Conservation (phyloP, 768 basidiomycete genomes). For the Auriscalpium orientale region DNA sequence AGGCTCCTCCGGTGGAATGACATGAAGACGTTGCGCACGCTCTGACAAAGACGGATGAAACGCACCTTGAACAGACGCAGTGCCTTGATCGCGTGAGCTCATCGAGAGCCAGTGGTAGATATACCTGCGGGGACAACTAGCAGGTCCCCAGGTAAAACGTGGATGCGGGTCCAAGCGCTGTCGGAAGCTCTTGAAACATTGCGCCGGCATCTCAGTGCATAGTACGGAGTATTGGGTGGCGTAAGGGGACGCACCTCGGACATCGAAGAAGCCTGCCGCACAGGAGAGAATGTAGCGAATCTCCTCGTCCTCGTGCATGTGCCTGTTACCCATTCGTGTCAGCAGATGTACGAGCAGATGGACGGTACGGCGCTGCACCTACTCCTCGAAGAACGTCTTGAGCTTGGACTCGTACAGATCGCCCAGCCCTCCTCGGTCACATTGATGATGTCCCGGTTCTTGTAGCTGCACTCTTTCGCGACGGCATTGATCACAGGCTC, state of each 20-base stretch:
- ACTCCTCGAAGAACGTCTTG: slow-evolving; percentile 82
- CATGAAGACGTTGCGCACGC: not conserved
- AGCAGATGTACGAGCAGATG: not conserved
- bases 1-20: slow-evolving; percentile 66
- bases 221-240: not conserved
- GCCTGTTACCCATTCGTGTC: slow-evolving; percentile 35
- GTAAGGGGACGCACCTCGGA: slow-evolving; percentile 52
- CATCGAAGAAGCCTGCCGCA: slow-evolving; percentile 90
- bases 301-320: slow-evolving; percentile 95
- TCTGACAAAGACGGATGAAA: not conserved
- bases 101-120: slow-evolving; percentile 95
- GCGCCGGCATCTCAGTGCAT: too few relatives aligned
- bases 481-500: slow-evolving; percentile 51
- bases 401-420: slow-evolving; percentile 78
- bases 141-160: slow-evolving; percentile 71
- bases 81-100: slow-evolving; percentile 61
- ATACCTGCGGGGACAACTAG: slow-evolving; percentile 84
- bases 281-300: slow-evolving; percentile 84
- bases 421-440: slow-evolving; percentile 72
- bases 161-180: slow-evolving; percentile 75
- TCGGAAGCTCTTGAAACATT: slow-evolving; percentile 42
- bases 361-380: slow-evolving; percentile 6
- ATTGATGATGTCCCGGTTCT: slow-evolving; percentile 76
- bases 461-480: slow-evolving; percentile 66
- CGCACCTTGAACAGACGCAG: slow-evolving; percentile 79